phyloP scores from a whole-genome alignment of 768 basidiomycete species.

The Tricholomella constricta region DNA sequence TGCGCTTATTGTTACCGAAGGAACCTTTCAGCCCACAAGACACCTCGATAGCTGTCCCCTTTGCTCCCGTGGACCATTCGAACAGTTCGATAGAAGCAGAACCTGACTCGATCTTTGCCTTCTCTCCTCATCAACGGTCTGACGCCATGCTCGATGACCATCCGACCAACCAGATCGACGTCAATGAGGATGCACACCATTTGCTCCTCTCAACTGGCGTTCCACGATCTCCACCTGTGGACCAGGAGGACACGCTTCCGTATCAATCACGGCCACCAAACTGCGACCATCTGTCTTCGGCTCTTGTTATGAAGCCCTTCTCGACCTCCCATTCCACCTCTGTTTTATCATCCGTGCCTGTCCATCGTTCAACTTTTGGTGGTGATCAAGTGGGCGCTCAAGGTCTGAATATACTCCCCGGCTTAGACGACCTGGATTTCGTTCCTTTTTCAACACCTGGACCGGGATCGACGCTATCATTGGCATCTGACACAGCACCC shows the following conservation, averaged over 20 bases:
- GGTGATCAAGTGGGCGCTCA: neutral
- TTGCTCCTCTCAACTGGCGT: neutral
- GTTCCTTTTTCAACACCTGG: constrained; percentile 24
- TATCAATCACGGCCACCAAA: neutral
- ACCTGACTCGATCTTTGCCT: constrained; percentile 22
- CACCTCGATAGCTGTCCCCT: neutral
- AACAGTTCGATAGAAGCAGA: constrained; percentile 1
- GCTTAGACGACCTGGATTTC: constrained; percentile 5
- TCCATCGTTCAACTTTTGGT: neutral
- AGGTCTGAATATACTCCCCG: neutral
- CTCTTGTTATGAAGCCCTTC: constrained; percentile 23
- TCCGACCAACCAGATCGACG: neutral
- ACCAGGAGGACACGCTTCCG: neutral
- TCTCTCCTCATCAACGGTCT: constrained; percentile 5
- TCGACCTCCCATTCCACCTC: constrained; percentile 31
- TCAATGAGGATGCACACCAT: neutral
- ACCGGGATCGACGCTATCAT: constrained; percentile 7
- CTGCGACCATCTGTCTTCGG: constrained; percentile 11
- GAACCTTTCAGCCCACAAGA: neutral
- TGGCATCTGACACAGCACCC: neutral
- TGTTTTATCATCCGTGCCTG: constrained; percentile 19
- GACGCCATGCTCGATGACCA: neutral
- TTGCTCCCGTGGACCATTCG: neutral
- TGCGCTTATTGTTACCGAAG: constrained; percentile 43
- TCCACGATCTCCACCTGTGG: neutral